Evolutionary conservation across 176 grass and related monocot species (phyloP), one percentile per base, ranked within the genome.

Genomic region (Raddia distichophylla): DNA sequence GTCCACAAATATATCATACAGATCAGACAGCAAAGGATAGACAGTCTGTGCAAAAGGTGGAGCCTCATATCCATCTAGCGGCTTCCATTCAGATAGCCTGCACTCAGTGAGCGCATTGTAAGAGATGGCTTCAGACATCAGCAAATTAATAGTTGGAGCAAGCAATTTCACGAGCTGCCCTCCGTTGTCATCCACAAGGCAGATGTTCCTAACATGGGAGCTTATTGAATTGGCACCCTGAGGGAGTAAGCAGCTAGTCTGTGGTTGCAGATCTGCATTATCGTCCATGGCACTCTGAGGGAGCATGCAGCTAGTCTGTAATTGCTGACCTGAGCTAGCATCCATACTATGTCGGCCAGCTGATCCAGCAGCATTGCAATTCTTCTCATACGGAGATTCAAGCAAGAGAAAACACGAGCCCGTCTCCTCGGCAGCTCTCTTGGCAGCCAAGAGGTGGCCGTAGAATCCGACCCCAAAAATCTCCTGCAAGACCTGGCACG

Each of bases 381-480:
- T 80, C 71, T 82, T 89, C 63, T 91, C 92, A 85, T 98, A 95
- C 0, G 95, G 92, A 60, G 95, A 98, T 67, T 94, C 95, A 2
- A 98, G 87, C 86, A 95, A 74, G 35, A 98, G 79, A 85, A 98
- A 98, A 64, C 83, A 75, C 1, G 95, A 93, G 34, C 44, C 60
- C 1, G 79, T 82, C 79, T 95, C 84, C 64, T 93, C 90, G 8
- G 95, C 95, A 8, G 90, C 90, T 82, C 83, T 90, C 82, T 98
- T 98, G 9, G 95, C 92, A 79, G 95, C 86, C 82, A 95, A 87
- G 11, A 98, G 84, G 81, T 94, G 95, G 71, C 95, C 90, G 49
- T 89, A 93, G 84, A 94, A 95, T 5, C 95, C 92, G 18, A 95
- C 85, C 60, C 92, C 95, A 60, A 98, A 98, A 47, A 98, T 94